A percentile compares a stretch with the other conserved stretches of the same genome.
Conservation (phyloP, 2,329 filamentous ascomycete genomes). For the Colletotrichum abscissum region DNA sequence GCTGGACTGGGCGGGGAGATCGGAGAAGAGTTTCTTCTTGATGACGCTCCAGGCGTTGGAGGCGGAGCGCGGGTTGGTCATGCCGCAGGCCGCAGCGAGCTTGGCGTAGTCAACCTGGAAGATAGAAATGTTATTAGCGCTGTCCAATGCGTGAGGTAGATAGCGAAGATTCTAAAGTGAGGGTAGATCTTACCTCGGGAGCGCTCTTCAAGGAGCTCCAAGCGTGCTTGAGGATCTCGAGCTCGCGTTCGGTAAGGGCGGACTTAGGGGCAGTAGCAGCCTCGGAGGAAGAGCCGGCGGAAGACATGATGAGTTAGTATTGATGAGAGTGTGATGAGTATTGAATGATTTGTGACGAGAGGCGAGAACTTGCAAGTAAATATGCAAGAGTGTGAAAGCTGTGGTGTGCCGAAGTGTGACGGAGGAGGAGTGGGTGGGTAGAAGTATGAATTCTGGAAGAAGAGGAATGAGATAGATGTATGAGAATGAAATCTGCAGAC, state of each 20-base stretch:
- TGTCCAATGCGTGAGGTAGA: not conserved
- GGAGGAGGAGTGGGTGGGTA: not conserved
- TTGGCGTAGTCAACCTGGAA: slow-evolving; percentile 41
- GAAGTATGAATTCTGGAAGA: not conserved
- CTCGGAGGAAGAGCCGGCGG: not conserved
- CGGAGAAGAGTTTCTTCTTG: slow-evolving; percentile 41
- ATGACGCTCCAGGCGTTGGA: slow-evolving; percentile 40
- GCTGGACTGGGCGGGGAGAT: slow-evolving; percentile 1
- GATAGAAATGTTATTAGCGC: not conserved
- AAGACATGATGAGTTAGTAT: not conserved
- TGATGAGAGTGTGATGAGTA: not conserved
- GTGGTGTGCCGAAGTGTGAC: not conserved
- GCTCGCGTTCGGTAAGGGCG: slow-evolving; percentile 39
- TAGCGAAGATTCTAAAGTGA: not conserved
- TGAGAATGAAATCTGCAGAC: not conserved
- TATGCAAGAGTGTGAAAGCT: not conserved
- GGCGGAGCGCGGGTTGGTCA: slow-evolving; percentile 40
- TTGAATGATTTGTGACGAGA: not conserved
- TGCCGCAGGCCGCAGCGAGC: slow-evolving; percentile 38
- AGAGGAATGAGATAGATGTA: not conserved
- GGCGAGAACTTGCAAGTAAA: not conserved
- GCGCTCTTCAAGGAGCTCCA: slow-evolving; percentile 41
- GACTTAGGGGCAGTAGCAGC: slow-evolving; percentile 3
- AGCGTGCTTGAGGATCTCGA: slow-evolving; percentile 39
- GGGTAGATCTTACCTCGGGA: slow-evolving; percentile 39